Base-by-base conservation (phyloP, 305 asterid genomes). In the Fraxinus xanthoxyloides region DNA sequence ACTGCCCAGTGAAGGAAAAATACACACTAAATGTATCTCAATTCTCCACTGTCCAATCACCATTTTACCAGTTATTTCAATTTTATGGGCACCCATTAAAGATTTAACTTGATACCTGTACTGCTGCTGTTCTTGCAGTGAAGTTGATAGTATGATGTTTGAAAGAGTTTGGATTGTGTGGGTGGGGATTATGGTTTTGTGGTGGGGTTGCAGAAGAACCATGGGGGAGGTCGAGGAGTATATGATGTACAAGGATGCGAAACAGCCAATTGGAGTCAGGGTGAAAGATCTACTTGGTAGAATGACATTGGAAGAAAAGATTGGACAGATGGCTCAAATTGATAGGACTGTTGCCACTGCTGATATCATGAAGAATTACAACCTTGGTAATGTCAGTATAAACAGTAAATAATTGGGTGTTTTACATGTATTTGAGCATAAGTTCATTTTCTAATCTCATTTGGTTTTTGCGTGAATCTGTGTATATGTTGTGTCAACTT, bases 261-360 rank as follows among this genome's bases (percentile, higher is more conserved):
- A 89, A 87, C 91, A 83, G 90, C 82, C 94, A 5, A 87, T 89
- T 76, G 89, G 35, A 51, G 91, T 56, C 79, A 87, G 98, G 38
- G 93, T 92, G 21, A 79, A 93, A 80, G 98, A 94, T 89, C 93
- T 93, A 80, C 78, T 94, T 73, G 88, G 89, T 36, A 83, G 95
- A 82, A 94, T 94, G 98, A 89, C 85, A 72, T 86, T 94, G 59
- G 91, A 89, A 86, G 98, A 93, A 73, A 94, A 94, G 88, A 90
- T 94, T 86, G 98, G 97, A 7, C 98, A 94, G 88, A 94, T 94
- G 98, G 87, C 90, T 85, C 98, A 94, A 92, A 89, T 93, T 90
- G 98, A 94, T 76, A 89, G 97, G 69, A 81, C 82, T 80, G 88
- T 87, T 77, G 97, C 97, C 28, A 87, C 94, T 38, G 87, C 92